Evolutionary conservation across 352 stramenopile species (phyloP), one percentile per base, ranked within the genome.

Genomic region (Phytophthora gonapodyides): DNA sequence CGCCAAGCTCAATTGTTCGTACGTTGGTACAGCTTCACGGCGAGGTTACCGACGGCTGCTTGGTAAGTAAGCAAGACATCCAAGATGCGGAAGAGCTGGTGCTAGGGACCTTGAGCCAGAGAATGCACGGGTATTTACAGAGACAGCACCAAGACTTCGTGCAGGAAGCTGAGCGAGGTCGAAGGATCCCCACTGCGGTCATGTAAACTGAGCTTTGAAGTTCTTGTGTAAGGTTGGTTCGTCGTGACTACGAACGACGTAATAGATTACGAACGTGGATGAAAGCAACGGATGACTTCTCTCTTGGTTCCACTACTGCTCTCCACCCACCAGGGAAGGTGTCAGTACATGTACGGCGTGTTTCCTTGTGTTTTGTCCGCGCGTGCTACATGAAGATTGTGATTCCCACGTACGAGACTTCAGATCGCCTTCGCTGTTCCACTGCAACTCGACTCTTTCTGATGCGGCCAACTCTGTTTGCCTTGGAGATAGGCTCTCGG

Each of bases 381-480:
- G n/a, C n/a, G n/a, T n/a, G n/a, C n/a, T n/a, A n/a, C n/a, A n/a
- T n/a, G n/a, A n/a, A n/a, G n/a, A n/a, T n/a, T n/a, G n/a, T n/a
- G n/a, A n/a, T n/a, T n/a, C n/a, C 21, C 24, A 27, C 24, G 24
- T 27, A 2, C 24, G 24, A 2, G 24, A 27, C 24, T 27, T 27
- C 24, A 27, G 24, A 27, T 27, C 24, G 24, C 24, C 41, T 56
- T 50, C 30, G 46, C 19, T 45, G 48, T 45, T 31, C 47, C 47
- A 11, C 31, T 45, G 46, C 38, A 47, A 51, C 36, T 13, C 12
- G 19, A 56, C 40, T 46, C 37, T 42, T 64, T 57, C 56, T 57
- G 37, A 56, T 64, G 42, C 27, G 57, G 57, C 37, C 47, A 53
- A 59, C 47, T 48, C 57, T 64, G 24, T 48, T 31, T 21, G 34